Evolutionary conservation across 805 yeast genomes (phyloP).

Genomic region (Hanseniaspora jakobsenii): DNA sequence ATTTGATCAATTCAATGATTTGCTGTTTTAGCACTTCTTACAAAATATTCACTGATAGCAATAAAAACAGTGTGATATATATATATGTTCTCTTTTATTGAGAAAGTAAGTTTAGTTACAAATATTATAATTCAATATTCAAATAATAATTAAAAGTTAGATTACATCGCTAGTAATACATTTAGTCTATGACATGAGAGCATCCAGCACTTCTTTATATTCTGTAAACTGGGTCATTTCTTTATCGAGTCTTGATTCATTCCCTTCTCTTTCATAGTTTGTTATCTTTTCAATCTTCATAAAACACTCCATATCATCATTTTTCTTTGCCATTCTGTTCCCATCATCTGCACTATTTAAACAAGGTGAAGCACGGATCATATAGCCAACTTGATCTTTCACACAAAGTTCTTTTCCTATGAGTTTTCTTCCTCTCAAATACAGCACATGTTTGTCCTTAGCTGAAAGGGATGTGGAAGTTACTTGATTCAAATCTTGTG

Average conservation of each 20-base stretch:
- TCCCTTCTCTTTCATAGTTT: conserved; percentile 34
- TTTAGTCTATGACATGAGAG: no score
- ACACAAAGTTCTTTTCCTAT: conserved; percentile 22
- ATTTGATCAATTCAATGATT: conserved; percentile 11
- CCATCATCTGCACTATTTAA: no score
- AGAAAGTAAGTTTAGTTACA: no score
- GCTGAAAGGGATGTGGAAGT: background rate
- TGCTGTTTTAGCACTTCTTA: no score
- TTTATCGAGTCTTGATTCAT: conserved; percentile 20
- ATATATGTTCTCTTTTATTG: background rate
- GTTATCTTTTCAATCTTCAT: conserved; percentile 13
- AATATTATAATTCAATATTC: no score
- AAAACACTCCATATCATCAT: background rate
- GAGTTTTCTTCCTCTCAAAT: conserved; percentile 30
- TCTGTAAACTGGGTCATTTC: conserved; percentile 26
- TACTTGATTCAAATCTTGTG: conserved; percentile 5
- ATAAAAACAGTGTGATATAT: no score
- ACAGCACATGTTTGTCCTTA: conserved; percentile 19
- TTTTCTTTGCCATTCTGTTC: conserved; percentile 20
- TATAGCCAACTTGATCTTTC: conserved; percentile 15
- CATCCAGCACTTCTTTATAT: conserved; percentile 21
- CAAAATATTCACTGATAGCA: no score
- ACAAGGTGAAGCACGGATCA: no score
- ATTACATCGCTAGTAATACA: no score
- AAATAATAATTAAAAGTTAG: no score